A percentile compares a stretch with the other conserved stretches of the same genome.
phyloP scores from a whole-genome alignment of 2,329 filamentous ascomycete species.

The Aureobasidium lini region DNA sequence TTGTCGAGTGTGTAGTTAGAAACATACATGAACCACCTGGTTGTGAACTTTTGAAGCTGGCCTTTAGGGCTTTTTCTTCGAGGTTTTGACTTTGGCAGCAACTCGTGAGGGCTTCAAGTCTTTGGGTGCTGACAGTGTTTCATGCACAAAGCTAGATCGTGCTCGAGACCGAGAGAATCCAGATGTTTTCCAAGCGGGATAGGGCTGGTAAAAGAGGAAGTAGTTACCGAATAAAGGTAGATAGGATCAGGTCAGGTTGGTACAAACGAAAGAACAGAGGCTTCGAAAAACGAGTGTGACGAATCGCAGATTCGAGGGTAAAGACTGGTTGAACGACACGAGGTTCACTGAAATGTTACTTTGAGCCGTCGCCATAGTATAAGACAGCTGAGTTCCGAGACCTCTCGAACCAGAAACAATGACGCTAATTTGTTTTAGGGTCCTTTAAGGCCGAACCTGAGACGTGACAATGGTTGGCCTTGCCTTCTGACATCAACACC shows the following conservation, averaged over 20 bases:
- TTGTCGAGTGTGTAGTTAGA: not conserved
- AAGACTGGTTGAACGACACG: slow-evolving; percentile 2
- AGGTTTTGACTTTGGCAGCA: not conserved
- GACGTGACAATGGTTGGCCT: slow-evolving; percentile 10
- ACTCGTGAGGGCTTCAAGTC: not conserved
- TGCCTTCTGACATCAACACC: not conserved
- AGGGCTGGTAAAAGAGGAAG: not conserved
- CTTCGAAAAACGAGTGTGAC: not conserved
- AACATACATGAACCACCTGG: not conserved
- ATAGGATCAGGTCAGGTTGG: not conserved
- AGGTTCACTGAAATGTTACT: not conserved
- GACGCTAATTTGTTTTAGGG: slow-evolving; percentile 12
- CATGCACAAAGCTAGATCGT: not conserved
- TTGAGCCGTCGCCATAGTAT: slow-evolving; percentile 6
- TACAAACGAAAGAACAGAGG: not conserved
- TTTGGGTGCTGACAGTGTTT: not conserved
- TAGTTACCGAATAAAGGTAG: not conserved
- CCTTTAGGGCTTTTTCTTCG: not conserved
- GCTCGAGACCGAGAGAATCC: not conserved
- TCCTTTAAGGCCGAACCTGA: slow-evolving; percentile 6
- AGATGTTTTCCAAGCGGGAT: not conserved
- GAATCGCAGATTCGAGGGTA: not conserved
- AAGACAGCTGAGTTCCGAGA: slow-evolving; percentile 2
- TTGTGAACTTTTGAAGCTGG: not conserved
- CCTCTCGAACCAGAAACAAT: not conserved